phyloP scores from a whole-genome alignment of 2,329 filamentous ascomycete species.

The Chalara sp. region DNA sequence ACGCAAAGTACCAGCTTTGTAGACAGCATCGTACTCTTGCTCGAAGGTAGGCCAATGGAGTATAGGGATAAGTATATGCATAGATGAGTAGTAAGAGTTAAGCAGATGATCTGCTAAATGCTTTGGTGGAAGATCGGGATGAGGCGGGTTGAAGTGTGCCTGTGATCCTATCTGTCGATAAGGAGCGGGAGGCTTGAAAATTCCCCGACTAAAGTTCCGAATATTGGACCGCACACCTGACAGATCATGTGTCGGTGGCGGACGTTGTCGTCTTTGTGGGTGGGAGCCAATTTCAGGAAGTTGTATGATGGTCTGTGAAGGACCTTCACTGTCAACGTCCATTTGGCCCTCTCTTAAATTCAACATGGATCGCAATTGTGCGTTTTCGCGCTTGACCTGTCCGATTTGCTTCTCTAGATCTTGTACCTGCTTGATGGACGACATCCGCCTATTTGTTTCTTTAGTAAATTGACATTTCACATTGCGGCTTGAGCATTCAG shows the following conservation, averaged over 20 bases:
- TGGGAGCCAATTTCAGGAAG: constrained; percentile 61
- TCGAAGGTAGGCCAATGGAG: constrained; percentile 84
- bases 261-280: constrained; percentile 55
- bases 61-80: constrained; percentile 78
- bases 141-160: constrained; percentile 41
- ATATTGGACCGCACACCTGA: constrained; percentile 67
- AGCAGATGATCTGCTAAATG: constrained; percentile 66
- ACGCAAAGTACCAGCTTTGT: constrained; percentile 55
- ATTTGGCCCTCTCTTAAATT: constrained; percentile 32
- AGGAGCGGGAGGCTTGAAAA: constrained; percentile 71
- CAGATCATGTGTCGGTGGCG: constrained; percentile 60
- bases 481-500: constrained; percentile 92
- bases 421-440: constrained; percentile 97
- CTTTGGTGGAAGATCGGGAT: constrained; percentile 64
- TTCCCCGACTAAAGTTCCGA: constrained; percentile 64
- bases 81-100: constrained; percentile 65
- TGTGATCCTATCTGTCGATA: constrained; percentile 50
- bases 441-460: constrained; percentile 97
- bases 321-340: constrained; percentile 30
- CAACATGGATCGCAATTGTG: constrained; percentile 61
- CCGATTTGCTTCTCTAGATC: constrained; percentile 90
- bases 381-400: constrained; percentile 73
- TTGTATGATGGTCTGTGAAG: constrained; percentile 40
- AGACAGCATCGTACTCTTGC: constrained; percentile 68
- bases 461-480: constrained; percentile 99